phyloP scores from a whole-genome alignment of 139 green algal species.

The Chlamydomonas sphaeroides region DNA sequence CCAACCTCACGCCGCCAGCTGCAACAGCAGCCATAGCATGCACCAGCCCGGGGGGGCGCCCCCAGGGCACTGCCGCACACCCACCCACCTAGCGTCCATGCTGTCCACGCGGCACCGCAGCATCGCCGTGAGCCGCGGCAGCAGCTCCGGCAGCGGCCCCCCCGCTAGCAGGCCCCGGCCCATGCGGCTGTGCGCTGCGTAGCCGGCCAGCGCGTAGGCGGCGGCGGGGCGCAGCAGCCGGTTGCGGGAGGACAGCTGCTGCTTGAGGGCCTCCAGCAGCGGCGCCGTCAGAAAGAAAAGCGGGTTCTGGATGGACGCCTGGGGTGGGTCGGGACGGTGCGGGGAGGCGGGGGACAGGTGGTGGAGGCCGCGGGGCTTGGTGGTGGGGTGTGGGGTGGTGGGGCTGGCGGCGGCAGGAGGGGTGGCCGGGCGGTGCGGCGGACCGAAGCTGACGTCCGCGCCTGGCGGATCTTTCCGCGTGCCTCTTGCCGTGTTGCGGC shows the following conservation, averaged over 20 bases:
- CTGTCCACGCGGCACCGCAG: conserved; percentile 18
- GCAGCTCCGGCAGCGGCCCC: neutral
- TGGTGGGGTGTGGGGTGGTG: neutral
- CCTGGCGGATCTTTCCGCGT: too few relatives aligned
- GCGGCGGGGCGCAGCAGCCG: conserved; percentile 26
- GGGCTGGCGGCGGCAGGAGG: too few relatives aligned
- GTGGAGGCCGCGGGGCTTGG: neutral
- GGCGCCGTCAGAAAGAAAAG: conserved; percentile 5
- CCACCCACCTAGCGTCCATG: conserved; percentile 21
- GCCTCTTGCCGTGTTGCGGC: too few relatives aligned
- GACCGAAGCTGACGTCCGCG: too few relatives aligned
- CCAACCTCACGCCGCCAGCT: too few relatives aligned
- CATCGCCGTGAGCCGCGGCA: conserved; percentile 31
- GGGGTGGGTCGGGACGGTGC: too few relatives aligned
- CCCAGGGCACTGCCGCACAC: neutral
- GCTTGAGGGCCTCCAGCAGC: neutral
- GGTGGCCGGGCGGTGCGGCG: too few relatives aligned
- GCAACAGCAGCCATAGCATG: too few relatives aligned
- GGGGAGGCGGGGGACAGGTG: neutral
- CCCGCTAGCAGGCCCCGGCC: conserved; percentile 3
- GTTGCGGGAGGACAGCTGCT: conserved; percentile 17
- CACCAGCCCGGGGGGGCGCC: too few relatives aligned
- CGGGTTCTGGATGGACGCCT: conserved; percentile 31
- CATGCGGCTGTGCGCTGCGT: conserved; percentile 16
- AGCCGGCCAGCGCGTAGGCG: conserved; percentile 33